phyloP scores from a whole-genome alignment of 495 filamentous ascomycete species.

The Neurospora tetrasperma region DNA sequence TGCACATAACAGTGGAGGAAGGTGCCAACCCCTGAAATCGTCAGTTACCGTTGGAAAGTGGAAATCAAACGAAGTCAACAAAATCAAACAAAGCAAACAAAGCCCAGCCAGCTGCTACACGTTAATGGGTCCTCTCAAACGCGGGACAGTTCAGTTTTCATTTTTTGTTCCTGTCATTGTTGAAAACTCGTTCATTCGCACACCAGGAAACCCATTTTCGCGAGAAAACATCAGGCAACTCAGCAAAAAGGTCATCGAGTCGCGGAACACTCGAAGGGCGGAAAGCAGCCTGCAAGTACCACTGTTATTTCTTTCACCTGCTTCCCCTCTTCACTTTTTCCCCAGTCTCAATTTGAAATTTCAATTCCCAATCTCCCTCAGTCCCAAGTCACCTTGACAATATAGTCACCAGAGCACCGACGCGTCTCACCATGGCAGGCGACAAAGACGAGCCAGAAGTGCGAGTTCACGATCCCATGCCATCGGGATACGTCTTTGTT shows the following conservation, averaged over 20 bases:
- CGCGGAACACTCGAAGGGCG: background rate
- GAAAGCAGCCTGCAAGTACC: background rate
- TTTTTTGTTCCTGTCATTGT: background rate
- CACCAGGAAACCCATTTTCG: background rate
- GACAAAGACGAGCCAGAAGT: constrained; percentile 11
- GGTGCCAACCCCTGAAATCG: background rate
- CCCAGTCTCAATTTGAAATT: background rate
- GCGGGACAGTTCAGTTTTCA: background rate
- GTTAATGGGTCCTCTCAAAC: background rate
- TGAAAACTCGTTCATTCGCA: background rate
- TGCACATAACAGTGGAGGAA: background rate
- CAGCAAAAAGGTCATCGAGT: background rate
- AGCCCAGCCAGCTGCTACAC: background rate
- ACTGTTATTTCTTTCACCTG: background rate
- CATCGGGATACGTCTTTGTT: constrained; percentile 26
- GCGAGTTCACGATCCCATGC: constrained; percentile 12
- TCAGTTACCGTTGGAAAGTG: background rate
- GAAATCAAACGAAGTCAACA: background rate
- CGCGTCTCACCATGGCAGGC: background rate
- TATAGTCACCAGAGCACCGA: background rate
- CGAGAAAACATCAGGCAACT: background rate
- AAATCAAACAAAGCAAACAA: background rate
- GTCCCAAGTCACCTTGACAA: background rate
- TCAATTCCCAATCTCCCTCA: background rate
- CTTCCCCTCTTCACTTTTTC: background rate